phyloP scores from a whole-genome alignment of 2,329 filamentous ascomycete species.

The Keithomyces neogunnii region DNA sequence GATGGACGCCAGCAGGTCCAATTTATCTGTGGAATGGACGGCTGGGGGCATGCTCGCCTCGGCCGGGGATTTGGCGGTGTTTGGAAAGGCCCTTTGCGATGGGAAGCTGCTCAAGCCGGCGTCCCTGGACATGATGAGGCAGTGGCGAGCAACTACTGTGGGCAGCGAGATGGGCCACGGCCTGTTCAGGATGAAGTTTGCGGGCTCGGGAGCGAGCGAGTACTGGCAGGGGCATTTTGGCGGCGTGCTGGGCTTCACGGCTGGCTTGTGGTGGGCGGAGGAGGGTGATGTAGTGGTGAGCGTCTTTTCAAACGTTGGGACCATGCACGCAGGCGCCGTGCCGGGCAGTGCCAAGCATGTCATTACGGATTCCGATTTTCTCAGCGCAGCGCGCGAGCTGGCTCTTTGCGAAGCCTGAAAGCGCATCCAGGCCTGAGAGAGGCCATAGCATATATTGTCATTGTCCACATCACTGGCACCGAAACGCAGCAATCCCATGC shows the following conservation, averaged over 20 bases:
- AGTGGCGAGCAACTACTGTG: constrained; percentile 5
- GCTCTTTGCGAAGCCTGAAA: neutral
- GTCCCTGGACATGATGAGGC: constrained; percentile 7
- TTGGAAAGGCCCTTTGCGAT: constrained; percentile 8
- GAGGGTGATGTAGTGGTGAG: constrained; percentile 5
- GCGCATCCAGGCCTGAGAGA: no score
- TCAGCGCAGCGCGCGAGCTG: constrained; percentile 1
- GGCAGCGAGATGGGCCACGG: constrained; percentile 8
- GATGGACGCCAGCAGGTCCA: constrained; percentile 9
- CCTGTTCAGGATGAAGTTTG: constrained; percentile 5
- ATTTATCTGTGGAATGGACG: constrained; percentile 9
- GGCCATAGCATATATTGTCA: no score
- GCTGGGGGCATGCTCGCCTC: constrained; percentile 10
- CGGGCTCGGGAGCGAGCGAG: neutral
- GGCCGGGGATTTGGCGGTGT: constrained; percentile 7
- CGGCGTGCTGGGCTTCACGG: constrained; percentile 8
- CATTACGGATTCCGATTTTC: constrained; percentile 3
- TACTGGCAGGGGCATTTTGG: constrained; percentile 9
- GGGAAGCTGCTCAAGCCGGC: constrained; percentile 5
- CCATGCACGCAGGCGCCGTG: constrained; percentile 6
- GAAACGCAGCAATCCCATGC: no score
- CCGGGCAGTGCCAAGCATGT: constrained; percentile 7
- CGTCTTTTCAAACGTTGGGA: constrained; percentile 8
- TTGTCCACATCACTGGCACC: no score
- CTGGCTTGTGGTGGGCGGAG: constrained; percentile 8